phyloP scores from a whole-genome alignment of 495 filamentous ascomycete genomes.

The Evernia prunastri region DNA sequence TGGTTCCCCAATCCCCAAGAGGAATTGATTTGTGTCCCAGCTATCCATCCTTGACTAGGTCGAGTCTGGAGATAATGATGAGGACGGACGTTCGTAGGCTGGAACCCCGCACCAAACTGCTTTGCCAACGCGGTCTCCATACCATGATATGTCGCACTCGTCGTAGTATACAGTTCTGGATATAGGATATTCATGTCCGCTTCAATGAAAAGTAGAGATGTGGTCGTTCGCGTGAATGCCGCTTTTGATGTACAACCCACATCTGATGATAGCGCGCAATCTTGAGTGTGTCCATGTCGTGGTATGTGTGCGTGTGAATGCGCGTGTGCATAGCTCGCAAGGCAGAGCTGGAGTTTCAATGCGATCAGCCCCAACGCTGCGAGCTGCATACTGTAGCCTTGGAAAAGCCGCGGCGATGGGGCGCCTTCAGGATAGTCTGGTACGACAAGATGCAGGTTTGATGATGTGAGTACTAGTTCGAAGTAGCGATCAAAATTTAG shows the following conservation, averaged over 20 bases:
- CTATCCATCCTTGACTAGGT: background rate
- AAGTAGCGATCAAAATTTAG: background rate
- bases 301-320: background rate
- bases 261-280: background rate
- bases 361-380: background rate
- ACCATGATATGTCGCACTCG: background rate
- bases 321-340: background rate
- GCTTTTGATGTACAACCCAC: background rate
- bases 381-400: background rate
- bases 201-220: background rate
- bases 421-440: background rate
- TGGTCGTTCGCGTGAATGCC: background rate
- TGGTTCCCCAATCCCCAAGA: background rate
- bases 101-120: background rate
- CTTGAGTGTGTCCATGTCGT: background rate
- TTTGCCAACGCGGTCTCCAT: background rate
- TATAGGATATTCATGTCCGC: background rate
- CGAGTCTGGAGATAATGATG: background rate
- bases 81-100: background rate
- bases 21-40: background rate
- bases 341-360: background rate
- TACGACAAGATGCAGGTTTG: background rate
- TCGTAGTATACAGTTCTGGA: background rate
- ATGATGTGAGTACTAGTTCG: background rate
- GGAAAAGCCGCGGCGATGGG: background rate